A percentile compares a stretch with the other conserved stretches of the same genome.
These are phyloP conservation scores for Pseudocercospora vitis DNA, from an alignment of 2,329 filamentous ascomycete genomes.

Conservation along the genomic window DNA sequence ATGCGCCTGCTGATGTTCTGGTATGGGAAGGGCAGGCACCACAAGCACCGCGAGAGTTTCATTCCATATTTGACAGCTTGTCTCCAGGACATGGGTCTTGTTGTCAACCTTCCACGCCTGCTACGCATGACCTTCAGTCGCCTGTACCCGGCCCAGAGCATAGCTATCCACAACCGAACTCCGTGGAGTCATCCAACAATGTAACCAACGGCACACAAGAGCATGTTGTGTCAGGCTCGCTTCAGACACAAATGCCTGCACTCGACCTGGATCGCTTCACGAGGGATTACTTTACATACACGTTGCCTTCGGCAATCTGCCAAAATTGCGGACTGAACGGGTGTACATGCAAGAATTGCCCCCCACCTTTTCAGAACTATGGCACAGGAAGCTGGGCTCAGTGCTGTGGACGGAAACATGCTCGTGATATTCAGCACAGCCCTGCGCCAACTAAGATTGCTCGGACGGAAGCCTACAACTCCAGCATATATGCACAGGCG, in stretches of 20 bases:
- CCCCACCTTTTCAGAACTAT: constrained; percentile 36
- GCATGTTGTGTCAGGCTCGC: constrained; percentile 10
- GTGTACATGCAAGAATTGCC: constrained; percentile 38
- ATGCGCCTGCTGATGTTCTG: constrained; percentile 26
- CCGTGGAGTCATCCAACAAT: constrained; percentile 8
- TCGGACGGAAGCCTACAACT: constrained; percentile 19
- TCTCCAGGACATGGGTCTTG: constrained; percentile 26
- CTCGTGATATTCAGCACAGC: constrained; percentile 29
- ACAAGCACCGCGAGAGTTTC: constrained; percentile 27
- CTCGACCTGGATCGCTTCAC: constrained; percentile 33
- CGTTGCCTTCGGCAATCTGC: constrained; percentile 37
- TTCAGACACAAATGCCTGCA: constrained; percentile 14
- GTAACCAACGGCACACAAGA: neutral
- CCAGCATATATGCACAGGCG: constrained; percentile 12
- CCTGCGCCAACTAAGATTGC: constrained; percentile 21
- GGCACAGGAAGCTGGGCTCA: constrained; percentile 36
- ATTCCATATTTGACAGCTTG: constrained; percentile 18
- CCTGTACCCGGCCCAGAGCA: constrained; percentile 11
- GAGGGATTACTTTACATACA: constrained; percentile 33
- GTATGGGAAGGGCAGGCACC: constrained; percentile 32
- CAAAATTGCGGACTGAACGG: constrained; percentile 38
- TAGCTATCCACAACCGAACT: constrained; percentile 11
- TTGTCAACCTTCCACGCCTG: constrained; percentile 29
- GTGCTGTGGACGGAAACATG: constrained; percentile 37
- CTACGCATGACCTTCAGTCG: constrained; percentile 16